Base-by-base conservation (phyloP, 768 basidiomycete species). In the Stropharia rugosoannulata region DNA sequence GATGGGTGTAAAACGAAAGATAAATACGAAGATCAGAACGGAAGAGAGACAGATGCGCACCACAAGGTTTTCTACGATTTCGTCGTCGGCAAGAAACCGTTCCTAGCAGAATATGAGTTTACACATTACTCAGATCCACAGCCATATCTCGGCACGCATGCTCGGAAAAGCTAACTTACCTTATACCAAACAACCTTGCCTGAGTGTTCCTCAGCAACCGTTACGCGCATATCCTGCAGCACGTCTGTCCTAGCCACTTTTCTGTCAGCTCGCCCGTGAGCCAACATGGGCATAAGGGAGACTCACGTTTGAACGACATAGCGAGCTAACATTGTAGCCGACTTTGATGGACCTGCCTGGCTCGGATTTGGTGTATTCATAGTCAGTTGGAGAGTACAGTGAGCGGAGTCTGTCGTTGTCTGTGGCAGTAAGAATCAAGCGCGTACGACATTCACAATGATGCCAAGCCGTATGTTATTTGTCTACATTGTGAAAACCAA, bases 1-100 rank as follows among this genome's bases (percentile, higher is more conserved):
- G 18, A 18, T 54, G n/a, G 11, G 15, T 49, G 29, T 13, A 7
- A 22, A 13, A 3, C 19, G 35, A n/a, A 39, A 3, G 44, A 27
- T 15, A 40, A 11, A 18, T n/a, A 0, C 13, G n/a, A 18, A 29
- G 51, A 16, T 16, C 35, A 13, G 35, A 38, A 16, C 40, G 29
- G 7, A 42, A 25, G 27, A 27, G n/a, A 6, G 12, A 29, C 6
- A 32, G 29, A 16, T 18, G 77, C 86, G 57, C 66, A 90, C 89
- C 35, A 90, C 80, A 15, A 91, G 62, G 61, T 89, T 80, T 59
- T 90, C 90, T 3, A 92, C 68, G 39, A 92, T 90, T 67, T 92
- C 90, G 4, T 84, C 76, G 52, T 91, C 89, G 39, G 78, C 76
- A 42, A 92, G 77, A 66, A 81, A 85, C 56, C 90, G 77, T 76